Conservation (phyloP, 2,329 filamentous ascomycete species). For the Pseudogymnoascus sp. region DNA sequence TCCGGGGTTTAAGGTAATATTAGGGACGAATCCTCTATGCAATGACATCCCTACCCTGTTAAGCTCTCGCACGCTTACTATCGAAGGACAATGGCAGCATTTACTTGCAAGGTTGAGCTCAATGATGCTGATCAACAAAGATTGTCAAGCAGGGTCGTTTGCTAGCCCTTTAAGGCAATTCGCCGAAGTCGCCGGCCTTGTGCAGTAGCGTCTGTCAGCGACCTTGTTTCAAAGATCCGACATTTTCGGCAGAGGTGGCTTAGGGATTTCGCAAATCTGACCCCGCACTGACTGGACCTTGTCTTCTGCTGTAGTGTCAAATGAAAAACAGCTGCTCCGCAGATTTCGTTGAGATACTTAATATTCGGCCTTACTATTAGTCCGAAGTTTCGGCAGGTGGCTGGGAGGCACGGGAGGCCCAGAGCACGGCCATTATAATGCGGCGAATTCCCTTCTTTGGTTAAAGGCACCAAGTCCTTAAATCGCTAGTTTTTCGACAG, state of each 20-base stretch:
- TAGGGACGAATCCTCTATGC: neutral
- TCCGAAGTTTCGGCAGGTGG: neutral
- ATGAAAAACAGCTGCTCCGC: neutral
- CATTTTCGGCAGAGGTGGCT: neutral
- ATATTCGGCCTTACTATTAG: neutral
- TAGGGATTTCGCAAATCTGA: neutral
- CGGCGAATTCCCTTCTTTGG: slow-evolving; percentile 1
- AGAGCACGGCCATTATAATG: neutral
- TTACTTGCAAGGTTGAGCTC: neutral
- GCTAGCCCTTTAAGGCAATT: neutral
- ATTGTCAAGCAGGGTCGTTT: neutral
- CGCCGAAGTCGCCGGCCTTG: neutral
- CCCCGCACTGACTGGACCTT: neutral
- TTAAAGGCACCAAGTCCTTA: neutral
- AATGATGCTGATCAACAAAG: neutral
- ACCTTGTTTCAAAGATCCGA: neutral
- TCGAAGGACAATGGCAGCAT: neutral
- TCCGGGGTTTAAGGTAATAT: neutral
- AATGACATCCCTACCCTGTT: neutral
- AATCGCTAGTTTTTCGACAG: neutral
- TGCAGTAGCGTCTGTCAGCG: neutral
- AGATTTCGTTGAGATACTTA: neutral
- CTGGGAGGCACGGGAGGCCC: neutral
- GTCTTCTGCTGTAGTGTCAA: neutral
- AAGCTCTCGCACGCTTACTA: neutral